Conservation (phyloP, 257 asterid genomes). For the Salvia splendens region DNA sequence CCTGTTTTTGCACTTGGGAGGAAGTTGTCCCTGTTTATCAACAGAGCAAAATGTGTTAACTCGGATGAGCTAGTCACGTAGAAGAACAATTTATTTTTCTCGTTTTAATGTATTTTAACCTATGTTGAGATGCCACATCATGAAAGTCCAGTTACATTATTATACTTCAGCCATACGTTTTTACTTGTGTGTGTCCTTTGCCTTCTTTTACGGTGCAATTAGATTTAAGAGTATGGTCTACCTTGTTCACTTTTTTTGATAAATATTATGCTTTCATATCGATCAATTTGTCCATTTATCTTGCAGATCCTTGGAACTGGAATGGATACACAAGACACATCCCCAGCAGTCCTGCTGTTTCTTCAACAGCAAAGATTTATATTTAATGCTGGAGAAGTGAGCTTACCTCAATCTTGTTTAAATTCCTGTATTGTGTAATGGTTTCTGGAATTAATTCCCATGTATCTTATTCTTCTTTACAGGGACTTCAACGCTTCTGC, state of each 20-base stretch:
- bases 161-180: conserved; percentile 3
- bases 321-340: conserved; percentile 97
- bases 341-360: conserved; percentile 90
- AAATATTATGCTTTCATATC: neutral
- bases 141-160: neutral
- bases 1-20: neutral
- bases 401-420: conserved; percentile 31
- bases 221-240: neutral
- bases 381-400: conserved; percentile 98
- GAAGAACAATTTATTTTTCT: neutral
- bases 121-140: neutral
- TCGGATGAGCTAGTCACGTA: neutral
- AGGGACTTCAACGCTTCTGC: conserved; percentile 98
- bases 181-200: neutral
- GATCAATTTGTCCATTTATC: conserved; percentile 1
- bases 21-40: conserved; percentile 6
- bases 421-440: neutral
- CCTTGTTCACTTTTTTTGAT: neutral
- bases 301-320: conserved; percentile 97
- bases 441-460: conserved; percentile 19
- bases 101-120: neutral
- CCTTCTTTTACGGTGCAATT: neutral
- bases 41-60: neutral
- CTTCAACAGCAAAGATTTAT: conserved; percentile 94
- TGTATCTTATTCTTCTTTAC: conserved; percentile 31